Base-by-base conservation (phyloP, 306 rosid genomes). In the Alnus rubra region DNA sequence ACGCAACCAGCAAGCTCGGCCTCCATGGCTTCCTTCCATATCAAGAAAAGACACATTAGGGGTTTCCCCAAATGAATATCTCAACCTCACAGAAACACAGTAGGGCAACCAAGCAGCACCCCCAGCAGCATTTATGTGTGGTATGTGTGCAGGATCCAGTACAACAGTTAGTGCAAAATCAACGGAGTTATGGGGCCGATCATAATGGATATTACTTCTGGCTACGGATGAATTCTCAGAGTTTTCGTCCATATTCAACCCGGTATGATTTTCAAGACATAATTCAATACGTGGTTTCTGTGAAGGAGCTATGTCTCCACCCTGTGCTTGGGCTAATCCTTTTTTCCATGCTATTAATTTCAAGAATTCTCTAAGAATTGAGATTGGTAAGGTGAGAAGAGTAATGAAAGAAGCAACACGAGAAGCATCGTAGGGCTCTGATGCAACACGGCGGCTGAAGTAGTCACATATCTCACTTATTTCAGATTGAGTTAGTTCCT, bases 41-140 rank as follows among this genome's bases (percentile, higher is more conserved):
- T 93, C 91, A 55, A 93, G 88, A 84, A 93, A 96, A 49, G 94
- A 87, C n/a, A 93, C 96, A 60, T 63, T 86, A n/a, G 85, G 84
- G 78, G 44, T 93, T 79, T 96, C 99, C 0, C 94, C 92, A 76
- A 96, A 96, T 13, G 92, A 91, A 86, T 91, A 93, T 76, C 90
- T 91, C 87, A 96, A 86, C 84, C 88, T 91, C 63, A 96, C 97
- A 0, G 99, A 96, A 69, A 93, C 93, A 81, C 99, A 96, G 81
- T 95, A 96, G 7, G 97, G 99, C 88, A 96, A 83, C 99, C 99
- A 96, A 23, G 99, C 98, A 69, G 98, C 99, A 47, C 98, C 99
- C 2, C 97, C 99, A 31, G 96, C 99, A 31, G 98, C 97, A 69
- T 96, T 91, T 78, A 93, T 87, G 81, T 86, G 88, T 63, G 97